These are phyloP conservation scores for Pseudogymnoascus sp. DNA, from an alignment of 2,329 filamentous ascomycete species.

Conservation along the genomic window DNA sequence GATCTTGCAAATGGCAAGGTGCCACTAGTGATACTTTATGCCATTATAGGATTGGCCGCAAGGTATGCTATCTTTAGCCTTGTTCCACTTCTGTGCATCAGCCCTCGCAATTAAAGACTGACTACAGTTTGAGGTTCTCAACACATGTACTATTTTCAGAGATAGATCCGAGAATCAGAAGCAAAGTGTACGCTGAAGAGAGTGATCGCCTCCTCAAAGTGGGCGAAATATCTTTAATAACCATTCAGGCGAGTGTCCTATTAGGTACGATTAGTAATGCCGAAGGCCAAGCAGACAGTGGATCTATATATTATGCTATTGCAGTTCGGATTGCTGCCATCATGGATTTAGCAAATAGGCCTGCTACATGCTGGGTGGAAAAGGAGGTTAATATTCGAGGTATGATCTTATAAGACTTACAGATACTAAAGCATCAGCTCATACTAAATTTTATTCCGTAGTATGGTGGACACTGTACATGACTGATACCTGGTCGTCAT, in stretches of 20 bases:
- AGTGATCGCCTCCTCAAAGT: constrained; percentile 26
- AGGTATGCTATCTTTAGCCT: constrained; percentile 10
- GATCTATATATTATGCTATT: constrained; percentile 32
- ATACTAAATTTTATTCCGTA: constrained; percentile 4
- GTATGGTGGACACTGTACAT: constrained; percentile 35
- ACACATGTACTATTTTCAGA: constrained; percentile 16
- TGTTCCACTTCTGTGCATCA: background rate
- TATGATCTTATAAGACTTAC: constrained; percentile 9
- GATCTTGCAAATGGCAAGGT: constrained; percentile 20
- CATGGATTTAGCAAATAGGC: constrained; percentile 29
- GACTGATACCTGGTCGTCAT: constrained; percentile 34
- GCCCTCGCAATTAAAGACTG: background rate
- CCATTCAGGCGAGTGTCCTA: constrained; percentile 33
- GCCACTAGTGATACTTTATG: constrained; percentile 19
- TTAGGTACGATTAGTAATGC: constrained; percentile 29
- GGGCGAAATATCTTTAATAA: constrained; percentile 30
- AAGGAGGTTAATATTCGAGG: constrained; percentile 30
- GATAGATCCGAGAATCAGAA: constrained; percentile 20
- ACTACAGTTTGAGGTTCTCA: constrained; percentile 18
- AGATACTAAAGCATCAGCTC: background rate
- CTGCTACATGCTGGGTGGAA: constrained; percentile 23
- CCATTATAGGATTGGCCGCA: constrained; percentile 23
- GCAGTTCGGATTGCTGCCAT: constrained; percentile 31
- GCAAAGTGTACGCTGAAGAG: constrained; percentile 17
- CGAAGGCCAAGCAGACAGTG: constrained; percentile 29